Evolutionary conservation across 306 rosid genomes (phyloP).

Genomic region (Aeschynomene evenia): DNA sequence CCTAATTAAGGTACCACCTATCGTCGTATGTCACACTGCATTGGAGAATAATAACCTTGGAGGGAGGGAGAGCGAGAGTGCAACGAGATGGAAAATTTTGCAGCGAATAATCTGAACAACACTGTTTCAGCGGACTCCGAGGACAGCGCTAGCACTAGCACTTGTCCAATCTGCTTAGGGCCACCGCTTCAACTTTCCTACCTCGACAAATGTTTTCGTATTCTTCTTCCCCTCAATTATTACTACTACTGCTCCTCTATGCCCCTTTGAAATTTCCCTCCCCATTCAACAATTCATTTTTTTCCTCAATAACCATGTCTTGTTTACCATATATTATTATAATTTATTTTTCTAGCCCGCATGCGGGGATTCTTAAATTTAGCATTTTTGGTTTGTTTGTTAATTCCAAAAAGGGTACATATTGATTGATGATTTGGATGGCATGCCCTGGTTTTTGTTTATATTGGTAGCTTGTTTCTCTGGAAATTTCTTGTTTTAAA

Average conservation of each 20-base stretch:
- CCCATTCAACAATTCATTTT: background rate
- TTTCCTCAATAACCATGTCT: background rate
- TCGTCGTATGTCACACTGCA: too few species aligned
- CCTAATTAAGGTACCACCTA: too few species aligned
- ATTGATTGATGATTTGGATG: background rate
- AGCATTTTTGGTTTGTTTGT: background rate
- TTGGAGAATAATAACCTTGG: too few species aligned
- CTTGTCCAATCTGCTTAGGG: conserved; percentile 83
- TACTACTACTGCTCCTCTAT: background rate
- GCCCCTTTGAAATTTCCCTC: background rate
- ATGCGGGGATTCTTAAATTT: background rate
- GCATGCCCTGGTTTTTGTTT: background rate
- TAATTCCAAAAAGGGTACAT: background rate
- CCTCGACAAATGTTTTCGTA: conserved; percentile 79
- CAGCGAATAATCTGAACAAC: background rate
- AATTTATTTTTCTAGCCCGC: background rate
- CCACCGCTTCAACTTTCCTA: conserved; percentile 57
- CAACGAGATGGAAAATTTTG: conserved; percentile 29
- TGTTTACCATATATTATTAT: background rate
- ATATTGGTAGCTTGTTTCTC: background rate
- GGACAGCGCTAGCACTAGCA: conserved; percentile 39
- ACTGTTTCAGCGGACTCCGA: background rate
- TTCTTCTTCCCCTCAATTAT: background rate
- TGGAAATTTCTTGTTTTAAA: too few species aligned
- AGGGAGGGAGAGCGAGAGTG: too few species aligned